A percentile compares a stretch with the other conserved stretches of the same genome.
These are phyloP conservation scores for Pichia deserticola DNA, from an alignment of 805 yeast species.

Conservation along the genomic window DNA sequence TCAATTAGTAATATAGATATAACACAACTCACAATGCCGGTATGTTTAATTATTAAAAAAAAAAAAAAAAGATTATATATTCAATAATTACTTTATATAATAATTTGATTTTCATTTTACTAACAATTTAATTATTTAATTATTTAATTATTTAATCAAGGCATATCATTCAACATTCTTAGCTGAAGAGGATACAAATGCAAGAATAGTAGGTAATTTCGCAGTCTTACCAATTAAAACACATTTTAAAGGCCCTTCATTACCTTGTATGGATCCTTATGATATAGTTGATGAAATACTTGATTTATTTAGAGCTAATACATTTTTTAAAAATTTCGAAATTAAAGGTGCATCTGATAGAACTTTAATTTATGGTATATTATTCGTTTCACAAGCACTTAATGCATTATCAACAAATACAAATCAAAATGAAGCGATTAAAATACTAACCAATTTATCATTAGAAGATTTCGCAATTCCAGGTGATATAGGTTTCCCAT, in stretches of 20 bases:
- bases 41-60: too few species aligned
- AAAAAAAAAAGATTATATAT: too few species aligned
- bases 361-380: conserved; percentile 84
- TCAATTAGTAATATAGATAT: too few species aligned
- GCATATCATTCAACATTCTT: conserved; percentile 79
- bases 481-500: conserved; percentile 91
- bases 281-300: conserved; percentile 89
- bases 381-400: conserved; percentile 81
- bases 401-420: conserved; percentile 46
- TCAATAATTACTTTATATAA: too few species aligned
- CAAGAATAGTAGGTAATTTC: conserved; percentile 68
- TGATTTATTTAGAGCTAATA: conserved; percentile 90
- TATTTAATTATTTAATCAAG: conserved; percentile 15
- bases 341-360: conserved; percentile 94
- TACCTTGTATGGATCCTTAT: conserved; percentile 66
- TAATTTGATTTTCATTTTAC: not conserved
- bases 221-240: conserved; percentile 82
- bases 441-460: conserved; percentile 73
- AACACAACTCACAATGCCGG: too few species aligned
- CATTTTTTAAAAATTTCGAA: conserved; percentile 94
- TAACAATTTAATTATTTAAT: too few species aligned
- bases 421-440: conserved; percentile 51
- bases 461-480: conserved; percentile 87
- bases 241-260: conserved; percentile 84
- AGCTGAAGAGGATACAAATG: conserved; percentile 48